Percentiles rank a stretch among this genome's conserved stretches.
Evolutionary conservation across 768 basidiomycete species (phyloP).

Genomic region (Suillus cothurnatus): DNA sequence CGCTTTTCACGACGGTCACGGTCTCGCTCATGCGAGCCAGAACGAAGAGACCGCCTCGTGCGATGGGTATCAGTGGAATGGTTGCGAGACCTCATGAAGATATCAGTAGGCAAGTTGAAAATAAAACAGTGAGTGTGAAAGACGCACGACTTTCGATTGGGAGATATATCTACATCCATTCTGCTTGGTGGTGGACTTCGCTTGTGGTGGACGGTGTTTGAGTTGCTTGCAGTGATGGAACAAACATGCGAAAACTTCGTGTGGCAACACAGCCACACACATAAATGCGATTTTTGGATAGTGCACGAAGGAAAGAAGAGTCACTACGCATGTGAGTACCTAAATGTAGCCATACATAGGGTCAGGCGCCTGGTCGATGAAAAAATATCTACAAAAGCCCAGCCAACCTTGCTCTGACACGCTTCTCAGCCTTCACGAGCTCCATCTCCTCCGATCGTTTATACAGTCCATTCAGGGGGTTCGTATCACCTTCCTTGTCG

Average conservation of each 20-base stretch:
- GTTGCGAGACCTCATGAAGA: conserved; percentile 58
- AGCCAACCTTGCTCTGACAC: conserved; percentile 53
- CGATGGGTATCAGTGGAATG: conserved; percentile 77
- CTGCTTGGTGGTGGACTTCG: conserved; percentile 48
- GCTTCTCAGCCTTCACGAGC: conserved; percentile 58
- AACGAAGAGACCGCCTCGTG: conserved; percentile 72
- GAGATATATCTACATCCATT: conserved; percentile 68
- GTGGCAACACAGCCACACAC: conserved; percentile 24
- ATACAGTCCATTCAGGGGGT: conserved; percentile 60
- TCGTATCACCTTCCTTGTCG: conserved; percentile 54
- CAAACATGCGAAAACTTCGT: conserved; percentile 40
- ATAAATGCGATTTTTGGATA: conserved; percentile 16
- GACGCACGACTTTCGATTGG: conserved; percentile 63
- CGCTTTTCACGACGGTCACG: conserved; percentile 55
- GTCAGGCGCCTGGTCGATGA: not conserved
- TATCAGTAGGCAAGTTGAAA: conserved; percentile 4
- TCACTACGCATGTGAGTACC: not conserved
- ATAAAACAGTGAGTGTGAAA: conserved; percentile 6
- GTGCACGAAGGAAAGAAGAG: not conserved
- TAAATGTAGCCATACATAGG: conserved; percentile 1
- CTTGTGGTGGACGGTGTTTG: conserved; percentile 7
- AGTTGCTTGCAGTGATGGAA: conserved; percentile 9
- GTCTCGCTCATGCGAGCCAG: conserved; percentile 60
- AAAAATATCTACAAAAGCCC: conserved; percentile 34
- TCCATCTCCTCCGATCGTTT: conserved; percentile 51